Evolutionary conservation across 371 early-diverging fungal genomes (phyloP).

Genomic region (Conidiobolus coronatus): DNA sequence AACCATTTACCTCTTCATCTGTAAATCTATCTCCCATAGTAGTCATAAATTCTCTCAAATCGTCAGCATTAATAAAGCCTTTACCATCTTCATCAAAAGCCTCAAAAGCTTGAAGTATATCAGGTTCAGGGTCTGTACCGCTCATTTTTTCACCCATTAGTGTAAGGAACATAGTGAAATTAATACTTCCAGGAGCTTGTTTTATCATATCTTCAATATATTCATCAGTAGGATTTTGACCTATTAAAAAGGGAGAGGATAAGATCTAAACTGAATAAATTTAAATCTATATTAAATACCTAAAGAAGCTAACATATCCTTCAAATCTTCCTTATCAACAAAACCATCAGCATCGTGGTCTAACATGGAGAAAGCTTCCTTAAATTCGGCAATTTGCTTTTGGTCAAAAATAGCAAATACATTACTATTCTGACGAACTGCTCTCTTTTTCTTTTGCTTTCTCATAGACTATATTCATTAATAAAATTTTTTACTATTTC

Average conservation of each 20-base stretch:
- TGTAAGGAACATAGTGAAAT: slow-evolving; percentile 85
- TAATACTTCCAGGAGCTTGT: slow-evolving; percentile 69
- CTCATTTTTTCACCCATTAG: slow-evolving; percentile 82
- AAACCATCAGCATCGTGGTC: slow-evolving; percentile 77
- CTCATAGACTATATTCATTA: slow-evolving; percentile 12
- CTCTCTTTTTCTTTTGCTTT: slow-evolving; percentile 44
- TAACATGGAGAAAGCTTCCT: slow-evolving; percentile 85
- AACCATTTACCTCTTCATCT: slow-evolving; percentile 48
- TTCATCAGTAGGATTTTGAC: slow-evolving; percentile 56
- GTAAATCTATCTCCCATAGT: slow-evolving; percentile 80
- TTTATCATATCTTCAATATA: slow-evolving; percentile 78
- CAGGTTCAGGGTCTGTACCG: slow-evolving; percentile 63
- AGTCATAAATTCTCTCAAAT: slow-evolving; percentile 61
- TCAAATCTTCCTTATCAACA: slow-evolving; percentile 69
- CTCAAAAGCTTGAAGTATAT: slow-evolving; percentile 67
- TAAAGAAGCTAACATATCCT: slow-evolving; percentile 56
- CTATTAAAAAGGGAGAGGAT: slow-evolving; percentile 11
- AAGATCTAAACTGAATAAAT: not conserved
- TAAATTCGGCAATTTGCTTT: slow-evolving; percentile 83
- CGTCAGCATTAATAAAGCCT: slow-evolving; percentile 61
- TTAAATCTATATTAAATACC: slow-evolving; percentile 15
- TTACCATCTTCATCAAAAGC: slow-evolving; percentile 62
- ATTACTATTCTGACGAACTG: slow-evolving; percentile 90
- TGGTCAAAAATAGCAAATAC: slow-evolving; percentile 98
- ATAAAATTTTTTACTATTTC: no score